Conservation (phyloP, 73 alveolate genomes). For the Tetrahymena malaccensis region DNA sequence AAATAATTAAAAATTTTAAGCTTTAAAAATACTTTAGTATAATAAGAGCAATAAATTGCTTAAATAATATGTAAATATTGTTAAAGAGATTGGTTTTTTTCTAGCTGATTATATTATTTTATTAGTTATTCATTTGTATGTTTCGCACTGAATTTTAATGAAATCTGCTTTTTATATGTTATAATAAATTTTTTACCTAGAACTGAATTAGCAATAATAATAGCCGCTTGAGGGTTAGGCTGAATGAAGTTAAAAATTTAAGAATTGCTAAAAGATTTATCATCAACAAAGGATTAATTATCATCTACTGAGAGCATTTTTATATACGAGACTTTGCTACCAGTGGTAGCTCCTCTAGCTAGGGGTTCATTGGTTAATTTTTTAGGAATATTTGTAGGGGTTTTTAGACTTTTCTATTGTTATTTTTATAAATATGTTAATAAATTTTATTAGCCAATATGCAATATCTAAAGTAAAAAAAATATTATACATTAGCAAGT, state of each 20-base stretch:
- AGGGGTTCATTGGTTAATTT: not conserved
- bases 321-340: not conserved
- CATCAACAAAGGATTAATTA: not conserved
- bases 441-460: too few relatives aligned
- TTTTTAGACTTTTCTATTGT: not conserved
- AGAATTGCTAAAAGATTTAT: not conserved
- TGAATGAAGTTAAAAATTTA: not conserved
- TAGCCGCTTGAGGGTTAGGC: not conserved
- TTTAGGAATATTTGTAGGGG: not conserved
- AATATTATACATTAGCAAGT: not conserved
- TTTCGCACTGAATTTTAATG: too few relatives aligned
- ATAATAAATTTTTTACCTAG: not conserved
- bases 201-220: not conserved
- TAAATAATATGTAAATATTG: too few relatives aligned
- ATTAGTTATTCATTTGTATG: too few relatives aligned
- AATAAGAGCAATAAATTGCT: too few relatives aligned
- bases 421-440: too few relatives aligned
- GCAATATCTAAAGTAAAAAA: too few relatives aligned
- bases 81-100: too few relatives aligned
- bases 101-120: too few relatives aligned
- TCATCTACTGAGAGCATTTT: not conserved
- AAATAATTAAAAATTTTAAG: too few relatives aligned
- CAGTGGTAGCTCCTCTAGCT: not conserved
- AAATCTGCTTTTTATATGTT: not conserved
- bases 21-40: too few relatives aligned